A percentile compares a stretch with the other conserved stretches of the same genome.
Conservation (phyloP, 495 filamentous ascomycete genomes). For the Aspergillus biplanus region DNA sequence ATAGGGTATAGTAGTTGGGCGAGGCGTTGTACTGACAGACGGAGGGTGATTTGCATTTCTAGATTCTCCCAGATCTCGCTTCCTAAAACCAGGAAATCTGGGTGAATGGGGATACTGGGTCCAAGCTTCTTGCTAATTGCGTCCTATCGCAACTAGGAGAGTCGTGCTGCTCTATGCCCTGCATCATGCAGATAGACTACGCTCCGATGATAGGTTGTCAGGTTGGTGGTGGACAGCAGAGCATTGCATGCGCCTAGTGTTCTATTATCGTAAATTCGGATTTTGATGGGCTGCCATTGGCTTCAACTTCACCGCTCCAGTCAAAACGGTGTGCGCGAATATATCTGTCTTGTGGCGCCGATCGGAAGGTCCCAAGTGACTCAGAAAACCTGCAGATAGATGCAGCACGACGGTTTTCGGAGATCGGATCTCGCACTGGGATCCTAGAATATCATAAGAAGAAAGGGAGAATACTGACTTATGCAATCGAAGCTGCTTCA, state of each 20-base stretch:
- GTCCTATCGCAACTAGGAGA: background rate
- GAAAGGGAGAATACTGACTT: background rate
- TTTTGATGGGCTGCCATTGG: conserved; percentile 6
- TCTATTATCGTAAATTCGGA: background rate
- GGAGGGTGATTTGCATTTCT: background rate
- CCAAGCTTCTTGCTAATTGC: background rate
- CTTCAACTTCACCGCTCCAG: conserved; percentile 10
- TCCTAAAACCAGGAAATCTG: background rate
- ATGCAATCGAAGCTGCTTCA: no score
- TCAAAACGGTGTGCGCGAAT: background rate
- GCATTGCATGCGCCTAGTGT: background rate
- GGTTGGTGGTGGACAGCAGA: conserved; percentile 3
- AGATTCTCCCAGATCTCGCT: background rate
- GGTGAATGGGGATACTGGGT: background rate
- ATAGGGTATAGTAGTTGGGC: background rate
- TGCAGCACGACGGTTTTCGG: background rate
- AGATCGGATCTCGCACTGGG: background rate
- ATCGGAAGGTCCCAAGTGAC: background rate
- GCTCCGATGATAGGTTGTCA: background rate
- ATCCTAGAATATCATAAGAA: background rate
- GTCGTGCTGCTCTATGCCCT: background rate
- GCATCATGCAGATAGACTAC: conserved; percentile 7
- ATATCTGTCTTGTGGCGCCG: background rate
- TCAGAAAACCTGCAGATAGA: background rate
- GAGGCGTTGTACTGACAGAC: background rate